Base-by-base conservation (phyloP, 176 grass and related monocot genomes). In the Musa troglodytarum region DNA sequence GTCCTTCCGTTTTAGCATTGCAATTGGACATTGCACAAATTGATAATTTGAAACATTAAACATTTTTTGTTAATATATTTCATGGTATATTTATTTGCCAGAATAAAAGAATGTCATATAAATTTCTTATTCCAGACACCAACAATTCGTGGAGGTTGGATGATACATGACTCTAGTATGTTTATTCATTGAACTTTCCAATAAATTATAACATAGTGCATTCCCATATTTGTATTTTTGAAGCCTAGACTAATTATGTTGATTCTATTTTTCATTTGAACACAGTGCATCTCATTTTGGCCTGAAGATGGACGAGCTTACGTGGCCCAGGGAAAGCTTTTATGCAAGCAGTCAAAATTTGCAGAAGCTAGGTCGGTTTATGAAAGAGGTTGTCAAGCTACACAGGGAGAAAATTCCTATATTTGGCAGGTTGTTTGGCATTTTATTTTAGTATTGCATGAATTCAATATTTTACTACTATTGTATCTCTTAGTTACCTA, bases 251-350 rank as follows among this genome's bases (percentile, higher is more conserved):
- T 62, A 50, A 7, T 57, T 69, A 17, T 19, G 11, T 43, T 65
- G 21, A 74, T 56, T 8, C 52, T 10, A 61, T 77, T 43, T 66
- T 50, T 3, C 49, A 21, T 81, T 82, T 81, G 21, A 81, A 12
- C 82, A 28, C 79, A 96, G 88, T 98, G 94, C 43, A 91, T 93
- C 72, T 52, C 78, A 63, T 98, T 77, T 71, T 98, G 94, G 94
- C 94, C 94, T 71, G 94, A 98, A 93, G 94, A 98, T 72, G 94
- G 94, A 55, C 84, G 94, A 13, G 72, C 86, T 50, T 98, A 98
- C 62, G 90, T 98, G 21, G 94, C 87, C 34, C 76, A 93, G 17
- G 94, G 94, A 72, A 98, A 98, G 80, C 82, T 93, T 54, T 93
- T 89, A n/a, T 65, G 58, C 58, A 98, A 93, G 52, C 90, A 98